Percentiles rank a stretch among this genome's conserved stretches.
Evolutionary conservation across 306 rosid genomes (phyloP).

Genomic region (Acacia acuminata): DNA sequence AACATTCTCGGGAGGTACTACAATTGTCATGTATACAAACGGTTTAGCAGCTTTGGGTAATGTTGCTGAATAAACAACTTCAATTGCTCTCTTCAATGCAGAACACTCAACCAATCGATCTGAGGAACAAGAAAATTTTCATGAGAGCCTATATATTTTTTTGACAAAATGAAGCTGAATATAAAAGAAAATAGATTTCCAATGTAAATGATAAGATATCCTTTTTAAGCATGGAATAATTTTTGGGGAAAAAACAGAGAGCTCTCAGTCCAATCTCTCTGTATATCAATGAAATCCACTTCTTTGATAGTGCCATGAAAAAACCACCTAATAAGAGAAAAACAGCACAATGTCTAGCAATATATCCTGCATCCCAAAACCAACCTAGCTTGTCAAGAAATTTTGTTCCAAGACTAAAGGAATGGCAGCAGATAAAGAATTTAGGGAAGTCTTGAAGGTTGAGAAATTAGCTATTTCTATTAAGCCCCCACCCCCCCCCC

Average conservation of each 20-base stretch:
- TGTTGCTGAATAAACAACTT: constrained; percentile 92
- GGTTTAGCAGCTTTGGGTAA: constrained; percentile 96
- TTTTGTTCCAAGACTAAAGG: neutral
- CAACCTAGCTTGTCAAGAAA: neutral
- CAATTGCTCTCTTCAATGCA: constrained; percentile 93
- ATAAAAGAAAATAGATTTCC: neutral
- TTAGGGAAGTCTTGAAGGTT: neutral
- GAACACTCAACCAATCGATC: constrained; percentile 93
- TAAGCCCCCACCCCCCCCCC: neutral
- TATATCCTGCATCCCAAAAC: neutral
- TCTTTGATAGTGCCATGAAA: neutral
- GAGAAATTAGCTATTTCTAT: neutral
- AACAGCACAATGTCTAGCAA: neutral
- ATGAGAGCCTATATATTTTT: constrained; percentile 11
- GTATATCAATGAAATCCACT: neutral
- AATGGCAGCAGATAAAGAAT: neutral
- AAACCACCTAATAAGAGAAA: neutral
- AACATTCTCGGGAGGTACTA: constrained; percentile 81
- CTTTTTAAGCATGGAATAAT: neutral
- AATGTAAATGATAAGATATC: neutral
- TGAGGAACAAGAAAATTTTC: constrained; percentile 42
- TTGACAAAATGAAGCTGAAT: neutral
- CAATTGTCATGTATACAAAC: constrained; percentile 78
- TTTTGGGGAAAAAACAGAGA: neutral
- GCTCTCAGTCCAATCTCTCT: neutral